phyloP scores from a whole-genome alignment of 192 early-diverging fungal genomes.

The Lobosporangium transversale region DNA sequence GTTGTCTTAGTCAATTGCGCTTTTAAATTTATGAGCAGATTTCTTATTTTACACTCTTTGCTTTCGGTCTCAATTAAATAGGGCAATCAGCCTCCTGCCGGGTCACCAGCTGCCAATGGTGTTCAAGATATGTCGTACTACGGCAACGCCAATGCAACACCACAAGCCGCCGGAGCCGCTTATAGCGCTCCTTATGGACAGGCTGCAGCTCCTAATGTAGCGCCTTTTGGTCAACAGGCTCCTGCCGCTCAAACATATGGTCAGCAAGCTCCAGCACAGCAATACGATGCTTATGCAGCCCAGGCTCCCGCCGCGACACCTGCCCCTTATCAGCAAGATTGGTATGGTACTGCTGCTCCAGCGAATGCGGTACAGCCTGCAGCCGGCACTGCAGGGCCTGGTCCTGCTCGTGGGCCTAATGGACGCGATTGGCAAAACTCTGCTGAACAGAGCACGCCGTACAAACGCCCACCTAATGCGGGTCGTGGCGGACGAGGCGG shows the following conservation, averaged over 20 bases:
- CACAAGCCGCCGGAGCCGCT: constrained; percentile 8
- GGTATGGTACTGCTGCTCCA: constrained; percentile 26
- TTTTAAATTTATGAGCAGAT: too few species aligned
- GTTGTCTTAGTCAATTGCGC: neutral
- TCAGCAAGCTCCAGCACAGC: constrained; percentile 12
- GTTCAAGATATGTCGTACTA: constrained; percentile 11
- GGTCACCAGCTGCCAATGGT: constrained; percentile 11
- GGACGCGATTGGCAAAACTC: constrained; percentile 28
- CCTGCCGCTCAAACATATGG: constrained; percentile 15
- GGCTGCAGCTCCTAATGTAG: constrained; percentile 9
- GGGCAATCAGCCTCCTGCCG: constrained; percentile 30
- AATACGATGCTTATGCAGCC: constrained; percentile 29
- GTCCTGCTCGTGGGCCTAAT: constrained; percentile 25
- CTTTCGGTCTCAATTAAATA: neutral
- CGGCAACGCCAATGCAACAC: constrained; percentile 13
- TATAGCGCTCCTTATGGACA: constrained; percentile 27
- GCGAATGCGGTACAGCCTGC: constrained; percentile 3
- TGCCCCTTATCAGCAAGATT: constrained; percentile 40
- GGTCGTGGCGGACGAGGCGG: constrained; percentile 34
- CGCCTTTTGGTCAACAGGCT: constrained; percentile 19
- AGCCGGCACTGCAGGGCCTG: neutral
- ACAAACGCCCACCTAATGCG: constrained; percentile 27
- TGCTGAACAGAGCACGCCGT: constrained; percentile 24
- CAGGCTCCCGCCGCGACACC: constrained; percentile 15
- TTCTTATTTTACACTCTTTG: too few species aligned